phyloP scores from a whole-genome alignment of 208 protist species.

The Leishmania tropica region DNA sequence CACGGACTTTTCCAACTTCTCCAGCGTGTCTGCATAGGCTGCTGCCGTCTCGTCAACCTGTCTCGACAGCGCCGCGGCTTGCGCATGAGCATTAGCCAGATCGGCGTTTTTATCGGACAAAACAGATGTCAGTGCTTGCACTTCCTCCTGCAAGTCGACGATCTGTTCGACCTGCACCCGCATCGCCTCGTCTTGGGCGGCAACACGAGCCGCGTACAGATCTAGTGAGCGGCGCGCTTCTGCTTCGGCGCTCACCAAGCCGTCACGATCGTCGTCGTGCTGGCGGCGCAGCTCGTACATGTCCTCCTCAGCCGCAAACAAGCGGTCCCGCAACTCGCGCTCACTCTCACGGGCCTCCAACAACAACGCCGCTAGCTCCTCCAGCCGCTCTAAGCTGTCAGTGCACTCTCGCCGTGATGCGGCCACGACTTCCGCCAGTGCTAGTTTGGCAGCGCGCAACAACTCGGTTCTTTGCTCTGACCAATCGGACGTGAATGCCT shows the following conservation, averaged over 20 bases:
- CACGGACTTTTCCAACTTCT: constrained; percentile 59
- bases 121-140: constrained; percentile 33
- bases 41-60: constrained; percentile 42
- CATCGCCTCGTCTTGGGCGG: constrained; percentile 28
- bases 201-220: constrained; percentile 27
- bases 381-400: constrained; percentile 59
- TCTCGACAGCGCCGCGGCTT: constrained; percentile 2
- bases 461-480: constrained; percentile 5
- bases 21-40: constrained; percentile 44
- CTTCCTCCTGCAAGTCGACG: constrained; percentile 43
- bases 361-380: constrained; percentile 68
- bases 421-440: constrained; percentile 48
- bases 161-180: constrained; percentile 41
- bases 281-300: constrained; percentile 17
- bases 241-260: constrained; percentile 26
- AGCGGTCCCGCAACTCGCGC: constrained; percentile 36
- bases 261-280: constrained; percentile 6
- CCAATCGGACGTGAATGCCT: neutral
- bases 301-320: constrained; percentile 51
- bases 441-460: constrained; percentile 2
- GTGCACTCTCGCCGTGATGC: constrained; percentile 47
- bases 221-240: constrained; percentile 8
- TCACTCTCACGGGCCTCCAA: constrained; percentile 59
- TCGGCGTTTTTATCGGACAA: neutral
- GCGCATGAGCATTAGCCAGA: neutral